Evolutionary conservation across 164 flowering plant species (phyloP).

Genomic region (Vitis rotundifolia): DNA sequence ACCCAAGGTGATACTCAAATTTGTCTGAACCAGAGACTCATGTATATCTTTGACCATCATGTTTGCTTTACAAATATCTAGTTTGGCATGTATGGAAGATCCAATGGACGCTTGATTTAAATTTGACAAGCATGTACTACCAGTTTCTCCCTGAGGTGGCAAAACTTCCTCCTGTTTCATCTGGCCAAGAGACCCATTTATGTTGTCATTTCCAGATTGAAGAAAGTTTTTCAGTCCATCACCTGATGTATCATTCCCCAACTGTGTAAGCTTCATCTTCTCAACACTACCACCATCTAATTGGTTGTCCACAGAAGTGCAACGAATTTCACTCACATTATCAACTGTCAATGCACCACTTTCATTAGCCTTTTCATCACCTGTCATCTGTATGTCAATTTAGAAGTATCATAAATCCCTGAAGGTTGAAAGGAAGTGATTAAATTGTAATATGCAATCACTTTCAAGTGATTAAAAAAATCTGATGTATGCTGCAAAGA

Average conservation of each 20-base stretch:
- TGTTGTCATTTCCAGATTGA: slow-evolving; percentile 30
- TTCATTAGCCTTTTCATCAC: slow-evolving; percentile 44
- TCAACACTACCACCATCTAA: slow-evolving; percentile 30
- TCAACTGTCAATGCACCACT: slow-evolving; percentile 21
- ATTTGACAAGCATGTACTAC: slow-evolving; percentile 31
- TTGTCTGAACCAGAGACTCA: slow-evolving; percentile 49
- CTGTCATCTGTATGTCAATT: slow-evolving; percentile 35
- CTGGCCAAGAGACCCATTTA: slow-evolving; percentile 29
- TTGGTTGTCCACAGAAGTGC: slow-evolving; percentile 32
- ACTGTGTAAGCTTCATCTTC: slow-evolving; percentile 36
- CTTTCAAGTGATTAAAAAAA: too few species aligned
- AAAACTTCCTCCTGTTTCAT: slow-evolving; percentile 54
- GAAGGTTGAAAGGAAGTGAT: not conserved
- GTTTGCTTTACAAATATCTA: slow-evolving; percentile 25
- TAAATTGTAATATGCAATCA: too few species aligned
- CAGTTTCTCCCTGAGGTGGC: slow-evolving; percentile 37
- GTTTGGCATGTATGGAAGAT: slow-evolving; percentile 36
- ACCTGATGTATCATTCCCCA: slow-evolving; percentile 25
- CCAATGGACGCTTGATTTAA: slow-evolving; percentile 32
- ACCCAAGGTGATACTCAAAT: slow-evolving; percentile 60
- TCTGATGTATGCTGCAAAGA: too few species aligned
- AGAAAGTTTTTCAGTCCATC: slow-evolving; percentile 28
- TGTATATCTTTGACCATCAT: slow-evolving; percentile 30
- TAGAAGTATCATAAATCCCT: slow-evolving; percentile 8
- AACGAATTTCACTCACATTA: slow-evolving; percentile 26